Evolutionary conservation across 2,329 filamentous ascomycete genomes (phyloP).

Genomic region (Fusarium odoratissimum): DNA sequence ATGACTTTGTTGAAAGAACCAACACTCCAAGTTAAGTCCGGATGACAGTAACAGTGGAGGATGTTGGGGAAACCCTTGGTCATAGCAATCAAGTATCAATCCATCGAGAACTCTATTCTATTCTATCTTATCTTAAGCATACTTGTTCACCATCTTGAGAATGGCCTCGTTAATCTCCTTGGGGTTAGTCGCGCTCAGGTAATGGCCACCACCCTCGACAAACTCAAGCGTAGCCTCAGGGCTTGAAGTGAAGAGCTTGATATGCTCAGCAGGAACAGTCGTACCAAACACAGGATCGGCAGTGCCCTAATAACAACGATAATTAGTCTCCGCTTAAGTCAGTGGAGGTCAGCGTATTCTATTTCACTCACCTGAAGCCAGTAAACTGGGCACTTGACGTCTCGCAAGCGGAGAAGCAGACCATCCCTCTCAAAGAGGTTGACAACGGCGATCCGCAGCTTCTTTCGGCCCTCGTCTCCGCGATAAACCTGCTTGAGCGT

Average conservation of each 20-base stretch:
- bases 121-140: constrained; percentile 51
- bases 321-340: constrained; percentile 6
- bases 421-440: constrained; percentile 61
- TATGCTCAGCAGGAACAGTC: constrained; percentile 58
- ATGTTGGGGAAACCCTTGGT: neutral
- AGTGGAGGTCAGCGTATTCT: neutral
- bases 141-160: constrained; percentile 55
- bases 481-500: constrained; percentile 59
- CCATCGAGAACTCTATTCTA: neutral
- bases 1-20: neutral
- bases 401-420: constrained; percentile 57
- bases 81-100: neutral
- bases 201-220: constrained; percentile 60
- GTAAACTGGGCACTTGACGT: constrained; percentile 63
- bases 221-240: constrained; percentile 57
- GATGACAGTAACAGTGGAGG: neutral
- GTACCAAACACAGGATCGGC: constrained; percentile 58
- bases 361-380: constrained; percentile 60
- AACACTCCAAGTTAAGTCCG: neutral
- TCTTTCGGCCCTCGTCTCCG: constrained; percentile 62
- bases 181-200: constrained; percentile 61
- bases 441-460: constrained; percentile 58
- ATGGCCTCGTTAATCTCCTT: constrained; percentile 59
- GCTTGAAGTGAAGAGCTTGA: constrained; percentile 61
- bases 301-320: constrained; percentile 53